phyloP scores from a whole-genome alignment of 177 flowering plant species.

The Tripterygium wilfordii region DNA sequence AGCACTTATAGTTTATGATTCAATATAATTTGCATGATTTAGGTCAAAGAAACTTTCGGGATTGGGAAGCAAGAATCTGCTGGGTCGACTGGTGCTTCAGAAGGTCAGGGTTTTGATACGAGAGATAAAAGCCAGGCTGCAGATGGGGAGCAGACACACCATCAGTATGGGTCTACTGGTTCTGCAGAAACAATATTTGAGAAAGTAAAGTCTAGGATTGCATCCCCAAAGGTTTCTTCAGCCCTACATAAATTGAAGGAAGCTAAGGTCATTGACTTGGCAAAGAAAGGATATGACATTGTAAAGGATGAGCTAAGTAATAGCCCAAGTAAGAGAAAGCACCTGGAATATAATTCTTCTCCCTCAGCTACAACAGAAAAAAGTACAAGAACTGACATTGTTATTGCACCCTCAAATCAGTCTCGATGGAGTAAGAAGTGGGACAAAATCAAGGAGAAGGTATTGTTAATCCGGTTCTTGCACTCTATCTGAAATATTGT shows the following conservation, averaged over 20 bases:
- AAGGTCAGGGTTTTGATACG: constrained; percentile 19
- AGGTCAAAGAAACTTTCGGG: constrained; percentile 80
- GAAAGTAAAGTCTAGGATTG: constrained; percentile 47
- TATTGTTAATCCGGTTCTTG: no score
- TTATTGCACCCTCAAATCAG: constrained; percentile 59
- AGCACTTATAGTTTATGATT: background rate
- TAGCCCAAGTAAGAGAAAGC: constrained; percentile 57
- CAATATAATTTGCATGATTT: constrained; percentile 2
- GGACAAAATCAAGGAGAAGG: constrained; percentile 75
- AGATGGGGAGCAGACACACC: constrained; percentile 28
- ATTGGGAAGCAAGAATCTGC: constrained; percentile 51
- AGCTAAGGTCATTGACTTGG: constrained; percentile 63
- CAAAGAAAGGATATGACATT: constrained; percentile 71
- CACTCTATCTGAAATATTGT: no score
- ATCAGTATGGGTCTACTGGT: constrained; percentile 38
- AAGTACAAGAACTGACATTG: constrained; percentile 79
- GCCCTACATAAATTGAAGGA: constrained; percentile 74
- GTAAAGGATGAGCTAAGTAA: constrained; percentile 85
- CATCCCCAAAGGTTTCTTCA: constrained; percentile 51
- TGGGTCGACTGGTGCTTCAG: constrained; percentile 23
- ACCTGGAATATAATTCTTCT: constrained; percentile 40
- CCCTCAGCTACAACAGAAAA: constrained; percentile 48
- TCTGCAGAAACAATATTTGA: constrained; percentile 45
- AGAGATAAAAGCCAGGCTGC: constrained; percentile 32
- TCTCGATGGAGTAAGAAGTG: constrained; percentile 77